phyloP scores from a whole-genome alignment of 2,329 filamentous ascomycete species.

The Aureobasidium sp. region DNA sequence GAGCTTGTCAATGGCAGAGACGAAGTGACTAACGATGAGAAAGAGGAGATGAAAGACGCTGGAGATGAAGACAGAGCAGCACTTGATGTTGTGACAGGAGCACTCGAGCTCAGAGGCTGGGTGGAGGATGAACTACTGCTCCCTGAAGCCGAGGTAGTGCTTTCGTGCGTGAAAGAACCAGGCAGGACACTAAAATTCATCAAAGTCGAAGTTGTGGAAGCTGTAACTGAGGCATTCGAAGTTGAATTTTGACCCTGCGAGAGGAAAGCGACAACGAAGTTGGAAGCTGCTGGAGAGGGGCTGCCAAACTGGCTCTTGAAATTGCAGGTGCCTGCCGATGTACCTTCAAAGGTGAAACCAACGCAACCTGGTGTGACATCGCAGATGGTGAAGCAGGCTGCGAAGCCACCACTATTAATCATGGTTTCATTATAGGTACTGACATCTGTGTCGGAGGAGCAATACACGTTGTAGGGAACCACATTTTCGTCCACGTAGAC shows the following conservation, averaged over 20 bases:
- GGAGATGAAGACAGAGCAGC: not conserved
- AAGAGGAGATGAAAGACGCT: not conserved
- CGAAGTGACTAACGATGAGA: not conserved
- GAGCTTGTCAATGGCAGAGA: not conserved
- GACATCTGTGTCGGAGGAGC: conserved; percentile 16
- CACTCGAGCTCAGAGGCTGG: not conserved
- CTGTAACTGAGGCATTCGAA: not conserved
- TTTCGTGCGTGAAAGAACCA: not conserved
- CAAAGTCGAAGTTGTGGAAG: not conserved
- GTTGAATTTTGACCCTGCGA: not conserved
- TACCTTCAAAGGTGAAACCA: conserved; percentile 16
- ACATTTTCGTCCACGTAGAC: conserved; percentile 16
- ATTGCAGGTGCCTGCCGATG: conserved; percentile 15
- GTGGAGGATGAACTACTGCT: not conserved
- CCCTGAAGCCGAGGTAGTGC: not conserved
- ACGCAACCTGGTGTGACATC: conserved; percentile 17
- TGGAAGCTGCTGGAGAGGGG: not conserved
- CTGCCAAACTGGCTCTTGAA: conserved; percentile 14
- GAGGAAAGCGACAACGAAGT: conserved; percentile 16
- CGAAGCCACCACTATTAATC: conserved; percentile 15
- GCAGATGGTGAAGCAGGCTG: conserved; percentile 19
- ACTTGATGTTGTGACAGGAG: not conserved
- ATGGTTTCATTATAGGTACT: not conserved
- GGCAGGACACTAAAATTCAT: not conserved
- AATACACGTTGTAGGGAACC: conserved; percentile 18